These are phyloP conservation scores for Chaetomium olivaceum DNA, from an alignment of 2,329 filamentous ascomycete species.

Conservation along the genomic window DNA sequence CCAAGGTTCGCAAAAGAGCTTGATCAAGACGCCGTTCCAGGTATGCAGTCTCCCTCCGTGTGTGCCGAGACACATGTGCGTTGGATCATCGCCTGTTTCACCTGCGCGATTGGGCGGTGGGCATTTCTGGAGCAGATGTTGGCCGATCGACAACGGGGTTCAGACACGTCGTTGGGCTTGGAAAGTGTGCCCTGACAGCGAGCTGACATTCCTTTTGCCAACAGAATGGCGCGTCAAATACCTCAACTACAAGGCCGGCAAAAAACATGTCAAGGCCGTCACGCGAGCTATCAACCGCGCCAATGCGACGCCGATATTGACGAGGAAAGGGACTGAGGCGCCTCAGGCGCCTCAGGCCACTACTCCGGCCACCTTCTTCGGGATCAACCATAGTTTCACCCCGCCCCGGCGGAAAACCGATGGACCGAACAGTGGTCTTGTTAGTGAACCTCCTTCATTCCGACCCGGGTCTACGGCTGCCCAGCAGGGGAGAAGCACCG, in stretches of 20 bases:
- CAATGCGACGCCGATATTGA: conserved; percentile 51
- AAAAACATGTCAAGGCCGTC: conserved; percentile 89
- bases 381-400: conserved; percentile 22
- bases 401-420: conserved; percentile 17
- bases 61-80: conserved; percentile 18
- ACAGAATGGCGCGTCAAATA: conserved; percentile 91
- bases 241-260: conserved; percentile 91
- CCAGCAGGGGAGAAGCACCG: conserved; percentile 20
- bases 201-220: conserved; percentile 5
- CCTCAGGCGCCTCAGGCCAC: conserved; percentile 37
- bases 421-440: neutral
- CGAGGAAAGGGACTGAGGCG: conserved; percentile 36
- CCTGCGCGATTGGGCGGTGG: conserved; percentile 8
- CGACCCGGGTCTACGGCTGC: conserved; percentile 32
- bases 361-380: conserved; percentile 26
- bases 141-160: conserved; percentile 16
- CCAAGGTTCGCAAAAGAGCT: conserved; percentile 74
- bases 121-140: neutral
- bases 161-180: conserved; percentile 1
- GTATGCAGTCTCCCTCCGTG: conserved; percentile 41
- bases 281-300: conserved; percentile 67
- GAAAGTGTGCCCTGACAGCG: neutral
- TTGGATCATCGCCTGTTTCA: conserved; percentile 16
- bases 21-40: conserved; percentile 83
- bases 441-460: neutral